Evolutionary conservation across 2,329 filamentous ascomycete genomes (phyloP).

Genomic region (Gyromitra esculenta): DNA sequence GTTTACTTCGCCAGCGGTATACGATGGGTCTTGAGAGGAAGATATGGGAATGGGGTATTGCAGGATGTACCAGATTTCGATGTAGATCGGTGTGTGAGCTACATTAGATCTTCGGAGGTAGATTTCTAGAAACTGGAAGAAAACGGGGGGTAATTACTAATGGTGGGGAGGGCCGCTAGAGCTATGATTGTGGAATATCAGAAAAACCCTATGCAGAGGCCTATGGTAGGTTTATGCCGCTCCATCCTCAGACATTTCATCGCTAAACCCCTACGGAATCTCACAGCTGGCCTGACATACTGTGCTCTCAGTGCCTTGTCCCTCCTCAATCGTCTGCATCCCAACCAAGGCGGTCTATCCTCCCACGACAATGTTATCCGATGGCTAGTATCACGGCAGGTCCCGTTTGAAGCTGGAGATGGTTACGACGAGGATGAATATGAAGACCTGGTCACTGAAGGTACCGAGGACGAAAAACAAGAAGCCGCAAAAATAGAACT

Average conservation of each 20-base stretch:
- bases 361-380: conserved; percentile 61
- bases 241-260: conserved; percentile 43
- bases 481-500: conserved; percentile 57
- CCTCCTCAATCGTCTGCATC: conserved; percentile 73
- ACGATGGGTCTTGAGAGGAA: conserved; percentile 77
- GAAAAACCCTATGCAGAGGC: conserved; percentile 82
- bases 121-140: conserved; percentile 57
- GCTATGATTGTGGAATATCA: conserved; percentile 85
- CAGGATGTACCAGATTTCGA: conserved; percentile 76
- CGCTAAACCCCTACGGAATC: conserved; percentile 55
- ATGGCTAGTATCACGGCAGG: conserved; percentile 74
- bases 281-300: conserved; percentile 84
- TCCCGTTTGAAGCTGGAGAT: conserved; percentile 67
- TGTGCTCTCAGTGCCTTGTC: conserved; percentile 82
- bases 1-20: conserved; percentile 85
- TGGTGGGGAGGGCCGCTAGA: conserved; percentile 63
- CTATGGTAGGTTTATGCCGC: conserved; percentile 69
- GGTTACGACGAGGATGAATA: conserved; percentile 63
- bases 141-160: conserved; percentile 21
- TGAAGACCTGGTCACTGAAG: conserved; percentile 61
- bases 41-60: conserved; percentile 62
- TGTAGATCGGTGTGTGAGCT: conserved; percentile 73
- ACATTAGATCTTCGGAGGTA: conserved; percentile 71
- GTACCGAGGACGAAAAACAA: conserved; percentile 45
- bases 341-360: conserved; percentile 61